These are phyloP conservation scores for Mycosphaerella sp. DNA, from an alignment of 2,329 filamentous ascomycete species.

Conservation along the genomic window DNA sequence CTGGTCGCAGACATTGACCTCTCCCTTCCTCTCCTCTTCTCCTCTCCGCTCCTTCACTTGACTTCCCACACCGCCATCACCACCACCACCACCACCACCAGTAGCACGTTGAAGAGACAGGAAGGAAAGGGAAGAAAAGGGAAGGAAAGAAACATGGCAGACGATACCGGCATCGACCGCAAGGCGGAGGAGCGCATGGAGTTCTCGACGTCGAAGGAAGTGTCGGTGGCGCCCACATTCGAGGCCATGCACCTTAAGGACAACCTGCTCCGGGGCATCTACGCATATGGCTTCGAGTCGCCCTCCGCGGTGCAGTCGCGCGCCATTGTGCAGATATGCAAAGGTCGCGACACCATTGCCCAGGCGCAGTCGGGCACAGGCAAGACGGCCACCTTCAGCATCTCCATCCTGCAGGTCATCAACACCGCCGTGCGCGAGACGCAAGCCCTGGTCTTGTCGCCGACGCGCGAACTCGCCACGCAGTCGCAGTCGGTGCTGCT, in stretches of 20 bases:
- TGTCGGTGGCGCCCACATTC: constrained; percentile 78
- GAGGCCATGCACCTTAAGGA: constrained; percentile 97
- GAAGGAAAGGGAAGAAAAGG: too few species aligned
- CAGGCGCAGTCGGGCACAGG: constrained; percentile 98
- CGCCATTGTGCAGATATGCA: constrained; percentile 98
- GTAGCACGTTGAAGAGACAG: not conserved
- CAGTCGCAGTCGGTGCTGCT: constrained; percentile 99
- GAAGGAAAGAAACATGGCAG: constrained; percentile 66
- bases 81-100: constrained; percentile 3
- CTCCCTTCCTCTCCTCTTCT: too few species aligned
- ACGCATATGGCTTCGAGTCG: constrained; percentile 97
- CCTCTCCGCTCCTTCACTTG: too few species aligned
- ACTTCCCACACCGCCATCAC: not conserved
- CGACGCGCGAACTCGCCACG: constrained; percentile 91
- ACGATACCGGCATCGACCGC: constrained; percentile 69
- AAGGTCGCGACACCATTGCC: constrained; percentile 96
- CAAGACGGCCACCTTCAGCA: constrained; percentile 99
- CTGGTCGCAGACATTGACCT: too few species aligned
- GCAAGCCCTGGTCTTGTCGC: constrained; percentile 94
- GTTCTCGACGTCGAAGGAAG: constrained; percentile 97
- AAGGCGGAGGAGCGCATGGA: constrained; percentile 95
- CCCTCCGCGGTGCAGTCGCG: constrained; percentile 96
- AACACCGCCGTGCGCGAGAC: constrained; percentile 90
- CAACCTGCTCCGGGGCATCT: constrained; percentile 92
- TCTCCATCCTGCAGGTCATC: constrained; percentile 98